Evolutionary conservation across 352 stramenopile genomes (phyloP).

Genomic region (Phytopythium ostracodes): DNA sequence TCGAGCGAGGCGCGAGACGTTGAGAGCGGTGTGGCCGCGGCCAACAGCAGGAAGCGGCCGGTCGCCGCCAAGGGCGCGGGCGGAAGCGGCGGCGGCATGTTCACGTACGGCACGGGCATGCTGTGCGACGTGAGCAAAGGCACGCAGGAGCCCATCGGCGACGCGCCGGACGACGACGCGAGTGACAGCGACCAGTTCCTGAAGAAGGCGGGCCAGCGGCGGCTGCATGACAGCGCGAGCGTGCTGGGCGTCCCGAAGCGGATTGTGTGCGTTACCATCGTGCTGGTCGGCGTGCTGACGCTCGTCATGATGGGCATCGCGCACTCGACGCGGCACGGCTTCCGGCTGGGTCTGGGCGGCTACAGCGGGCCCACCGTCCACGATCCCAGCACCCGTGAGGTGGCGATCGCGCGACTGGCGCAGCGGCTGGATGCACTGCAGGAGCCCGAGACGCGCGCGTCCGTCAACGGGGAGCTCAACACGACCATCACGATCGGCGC

Average conservation of each 20-base stretch:
- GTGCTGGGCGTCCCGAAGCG: constrained; percentile 11
- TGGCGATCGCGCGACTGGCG: constrained; percentile 20
- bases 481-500: constrained; percentile 46
- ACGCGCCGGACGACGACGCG: constrained; percentile 11
- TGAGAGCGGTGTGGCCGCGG: constrained; percentile 11
- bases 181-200: constrained; percentile 26
- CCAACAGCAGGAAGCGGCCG: constrained; percentile 5
- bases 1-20: not conserved
- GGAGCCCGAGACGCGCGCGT: constrained; percentile 29
- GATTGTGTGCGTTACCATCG: constrained; percentile 11
- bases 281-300: constrained; percentile 12
- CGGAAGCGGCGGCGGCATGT: not conserved
- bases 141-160: constrained; percentile 1
- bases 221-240: constrained; percentile 11
- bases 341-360: not conserved
- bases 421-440: constrained; percentile 31
- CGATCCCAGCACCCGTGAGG: constrained; percentile 4
- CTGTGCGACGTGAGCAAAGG: constrained; percentile 20
- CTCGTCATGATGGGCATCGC: constrained; percentile 18
- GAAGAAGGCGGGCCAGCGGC: not conserved
- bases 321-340: constrained; percentile 8
- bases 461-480: constrained; percentile 53
- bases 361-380: not conserved
- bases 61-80: not conserved
- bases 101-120: constrained; percentile 17